These are phyloP conservation scores for Alternaria ethzedia DNA, from an alignment of 2,329 filamentous ascomycete genomes.

Conservation along the genomic window DNA sequence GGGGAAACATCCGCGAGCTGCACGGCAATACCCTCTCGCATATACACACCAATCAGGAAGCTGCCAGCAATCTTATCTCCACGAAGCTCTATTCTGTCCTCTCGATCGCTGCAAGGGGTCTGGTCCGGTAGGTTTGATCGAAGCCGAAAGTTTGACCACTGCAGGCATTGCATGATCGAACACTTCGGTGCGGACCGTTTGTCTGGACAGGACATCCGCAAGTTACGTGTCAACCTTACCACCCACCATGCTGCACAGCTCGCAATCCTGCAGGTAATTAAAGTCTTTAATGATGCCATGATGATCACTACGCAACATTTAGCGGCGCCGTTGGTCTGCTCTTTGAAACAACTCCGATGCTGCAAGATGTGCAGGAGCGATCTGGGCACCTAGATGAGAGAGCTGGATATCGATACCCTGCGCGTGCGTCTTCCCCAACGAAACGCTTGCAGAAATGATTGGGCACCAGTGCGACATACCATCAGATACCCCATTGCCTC, in stretches of 20 bases:
- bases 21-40: background rate
- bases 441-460: background rate
- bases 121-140: background rate
- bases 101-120: background rate
- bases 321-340: background rate
- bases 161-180: conserved; percentile 1
- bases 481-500: background rate
- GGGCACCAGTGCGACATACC: background rate
- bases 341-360: background rate
- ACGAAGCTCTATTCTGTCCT: background rate
- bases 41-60: background rate
- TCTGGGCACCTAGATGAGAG: background rate
- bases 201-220: background rate
- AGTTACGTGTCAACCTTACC: background rate
- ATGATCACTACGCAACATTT: background rate
- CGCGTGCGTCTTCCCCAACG: background rate
- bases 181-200: conserved; percentile 3
- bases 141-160: background rate
- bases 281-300: background rate
- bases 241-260: background rate
- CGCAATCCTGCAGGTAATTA: background rate
- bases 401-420: background rate
- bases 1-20: background rate
- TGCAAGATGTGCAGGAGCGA: conserved; percentile 1
- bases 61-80: background rate